Base-by-base conservation (phyloP, 805 yeast genomes). In the Kluyveromyces lactis region DNA sequence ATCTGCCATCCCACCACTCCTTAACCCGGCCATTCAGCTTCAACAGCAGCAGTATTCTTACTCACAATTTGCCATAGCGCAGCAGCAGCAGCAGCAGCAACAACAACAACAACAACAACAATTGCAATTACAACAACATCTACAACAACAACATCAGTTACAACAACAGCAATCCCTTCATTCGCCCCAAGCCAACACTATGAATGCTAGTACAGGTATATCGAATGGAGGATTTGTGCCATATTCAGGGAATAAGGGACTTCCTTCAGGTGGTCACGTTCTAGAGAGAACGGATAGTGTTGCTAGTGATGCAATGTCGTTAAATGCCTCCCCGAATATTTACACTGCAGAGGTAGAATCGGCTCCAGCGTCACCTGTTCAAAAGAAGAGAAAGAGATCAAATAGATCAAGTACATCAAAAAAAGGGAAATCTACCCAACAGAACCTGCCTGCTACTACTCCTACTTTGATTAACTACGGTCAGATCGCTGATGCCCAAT, bases 401-500 rank as follows among this genome's bases (percentile, higher is more conserved):
- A 24, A 4, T 21, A 33, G 38, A 33, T 18, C 38, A 7, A 28
- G 18, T 24, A 27, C 18, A 16, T 18, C 30, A 4, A 33, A 26
- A 5, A 28, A 27, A 17, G 18, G 24, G 12, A 36, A 36, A 19
- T 15, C 29, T 19, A 11, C 27, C 9, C 11, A 16, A 16, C 31
- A 33, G 4, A 31, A 36, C 18, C 13, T 33, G 5, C 27, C 41
- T 9, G 10, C 17, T 15, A 12, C 37, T 2, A 4, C 10, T 11
- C 9, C 30, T 24, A 33, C 38, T n/a, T n/a, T 17, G 3, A 28
- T 52, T 13, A 40, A 44, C 3, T 57, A 55, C 41, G 60, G 58
- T 1, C 55, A 53, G 34, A 55, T 58, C 2, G 49, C 57, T 8
- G 63, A 59, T 40, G 47, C 47, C 48, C 72, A 58, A 52, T 58